phyloP scores from a whole-genome alignment of 306 rosid genomes.

The Vachellia pachyceras region DNA sequence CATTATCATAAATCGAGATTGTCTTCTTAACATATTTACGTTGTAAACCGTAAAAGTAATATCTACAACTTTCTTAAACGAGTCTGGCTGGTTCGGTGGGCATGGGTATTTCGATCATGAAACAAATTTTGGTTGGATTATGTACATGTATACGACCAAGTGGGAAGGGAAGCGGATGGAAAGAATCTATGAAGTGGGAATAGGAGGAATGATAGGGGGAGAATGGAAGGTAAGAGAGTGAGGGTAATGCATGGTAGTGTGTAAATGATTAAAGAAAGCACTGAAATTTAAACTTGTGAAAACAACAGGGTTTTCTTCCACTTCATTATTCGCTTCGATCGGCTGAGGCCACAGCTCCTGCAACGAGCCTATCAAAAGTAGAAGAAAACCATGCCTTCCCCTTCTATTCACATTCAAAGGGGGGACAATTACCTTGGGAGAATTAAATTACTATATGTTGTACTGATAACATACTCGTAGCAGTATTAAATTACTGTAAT shows the following conservation, averaged over 20 bases:
- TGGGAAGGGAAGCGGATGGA: conserved; percentile 7
- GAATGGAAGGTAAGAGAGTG: conserved; percentile 65
- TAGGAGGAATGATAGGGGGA: conserved; percentile 72
- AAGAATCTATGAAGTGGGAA: conserved; percentile 66
- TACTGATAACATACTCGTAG: not conserved
- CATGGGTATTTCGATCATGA: not conserved
- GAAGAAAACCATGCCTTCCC: not conserved
- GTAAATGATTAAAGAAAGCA: conserved; percentile 57
- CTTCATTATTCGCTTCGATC: not conserved
- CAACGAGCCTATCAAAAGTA: conserved; percentile 9
- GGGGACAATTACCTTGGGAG: conserved; percentile 75
- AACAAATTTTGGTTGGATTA: not conserved
- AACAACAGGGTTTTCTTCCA: conserved; percentile 55
- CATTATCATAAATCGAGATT: no score
- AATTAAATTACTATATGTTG: conserved; percentile 41
- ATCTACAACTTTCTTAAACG: no score
- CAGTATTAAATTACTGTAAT: no score
- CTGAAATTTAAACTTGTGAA: conserved; percentile 79
- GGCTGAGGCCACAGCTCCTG: no score
- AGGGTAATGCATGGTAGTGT: conserved; percentile 41
- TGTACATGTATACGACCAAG: not conserved
- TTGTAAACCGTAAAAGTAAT: no score
- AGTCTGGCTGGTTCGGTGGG: no score
- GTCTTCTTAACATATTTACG: no score
- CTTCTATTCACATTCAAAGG: conserved; percentile 6